phyloP scores from a whole-genome alignment of 1,284 basidiomycete genomes.

The Ganoderma meredithae region DNA sequence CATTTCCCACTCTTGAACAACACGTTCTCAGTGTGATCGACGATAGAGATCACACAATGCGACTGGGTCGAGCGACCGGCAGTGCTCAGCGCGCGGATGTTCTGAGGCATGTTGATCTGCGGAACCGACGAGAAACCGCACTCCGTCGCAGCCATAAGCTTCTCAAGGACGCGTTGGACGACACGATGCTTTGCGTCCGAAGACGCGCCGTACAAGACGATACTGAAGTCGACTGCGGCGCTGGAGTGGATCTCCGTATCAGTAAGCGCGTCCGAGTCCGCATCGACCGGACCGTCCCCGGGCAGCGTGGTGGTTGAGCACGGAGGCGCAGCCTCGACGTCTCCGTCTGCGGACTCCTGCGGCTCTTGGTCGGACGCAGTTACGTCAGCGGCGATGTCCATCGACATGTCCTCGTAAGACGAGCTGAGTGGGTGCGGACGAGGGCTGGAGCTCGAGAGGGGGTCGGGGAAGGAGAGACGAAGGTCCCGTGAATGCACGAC shows the following conservation, averaged over 20 bases:
- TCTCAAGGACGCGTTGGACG: slow-evolving; percentile 60
- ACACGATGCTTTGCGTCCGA: slow-evolving; percentile 64
- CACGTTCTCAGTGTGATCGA: slow-evolving; percentile 58
- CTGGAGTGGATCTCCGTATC: slow-evolving; percentile 25
- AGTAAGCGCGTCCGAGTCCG: slow-evolving; percentile 30
- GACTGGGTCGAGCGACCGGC: slow-evolving; percentile 24
- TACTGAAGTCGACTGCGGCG: slow-evolving; percentile 52
- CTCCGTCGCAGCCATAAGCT: slow-evolving; percentile 38
- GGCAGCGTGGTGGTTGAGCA: slow-evolving; percentile 44
- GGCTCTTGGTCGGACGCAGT: slow-evolving; percentile 31
- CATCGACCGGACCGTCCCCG: slow-evolving; percentile 46
- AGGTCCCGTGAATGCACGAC: slow-evolving; percentile 72
- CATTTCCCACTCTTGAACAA: slow-evolving; percentile 40
- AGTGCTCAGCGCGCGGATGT: slow-evolving; percentile 28
- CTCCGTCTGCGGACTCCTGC: slow-evolving; percentile 15
- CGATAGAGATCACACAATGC: slow-evolving; percentile 49
- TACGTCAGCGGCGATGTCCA: slow-evolving; percentile 29
- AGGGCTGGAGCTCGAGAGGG: slow-evolving; percentile 73
- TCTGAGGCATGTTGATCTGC: slow-evolving; percentile 27
- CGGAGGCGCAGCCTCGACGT: slow-evolving; percentile 38
- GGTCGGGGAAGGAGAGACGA: slow-evolving; percentile 79
- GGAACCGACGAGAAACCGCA: slow-evolving; percentile 33
- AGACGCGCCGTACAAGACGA: slow-evolving; percentile 68
- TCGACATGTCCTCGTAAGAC: slow-evolving; percentile 56
- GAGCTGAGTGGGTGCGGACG: slow-evolving; percentile 58